Evolutionary conservation across 73 alveolate genomes (phyloP).

Genomic region (Paramecium pentaurelia): DNA sequence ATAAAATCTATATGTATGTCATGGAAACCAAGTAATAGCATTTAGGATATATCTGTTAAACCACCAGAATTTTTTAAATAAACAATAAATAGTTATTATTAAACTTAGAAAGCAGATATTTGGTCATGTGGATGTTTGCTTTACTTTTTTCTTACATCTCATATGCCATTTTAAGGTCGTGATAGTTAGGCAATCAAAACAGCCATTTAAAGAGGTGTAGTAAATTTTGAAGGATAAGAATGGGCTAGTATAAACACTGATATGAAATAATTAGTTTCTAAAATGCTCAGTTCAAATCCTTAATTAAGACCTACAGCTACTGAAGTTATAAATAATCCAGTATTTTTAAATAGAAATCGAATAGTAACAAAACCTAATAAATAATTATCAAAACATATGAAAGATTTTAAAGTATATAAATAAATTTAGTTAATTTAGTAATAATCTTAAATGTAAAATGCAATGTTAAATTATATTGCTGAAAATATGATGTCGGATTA

Average conservation of each 20-base stretch:
- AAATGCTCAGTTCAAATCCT: slow-evolving; percentile 1
- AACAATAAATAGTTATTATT: too few species aligned
- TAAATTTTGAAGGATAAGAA: not conserved
- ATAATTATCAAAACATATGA: not conserved
- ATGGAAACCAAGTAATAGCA: not conserved
- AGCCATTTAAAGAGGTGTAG: slow-evolving; percentile 6
- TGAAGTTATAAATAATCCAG: not conserved
- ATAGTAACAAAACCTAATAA: not conserved
- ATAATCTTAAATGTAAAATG: not conserved
- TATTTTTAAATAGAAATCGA: not conserved
- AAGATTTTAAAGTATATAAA: not conserved
- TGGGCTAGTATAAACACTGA: not conserved
- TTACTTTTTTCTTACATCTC: not conserved
- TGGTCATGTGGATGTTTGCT: slow-evolving; percentile 48
- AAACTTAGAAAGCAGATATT: not conserved
- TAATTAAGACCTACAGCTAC: not conserved
- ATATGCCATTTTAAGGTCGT: slow-evolving; percentile 20
- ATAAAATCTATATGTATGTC: not conserved
- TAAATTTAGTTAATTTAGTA: not conserved
- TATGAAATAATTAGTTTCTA: not conserved
- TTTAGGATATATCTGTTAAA: not conserved
- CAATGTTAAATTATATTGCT: not conserved
- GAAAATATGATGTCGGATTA: slow-evolving; percentile 21
- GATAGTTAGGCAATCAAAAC: not conserved
- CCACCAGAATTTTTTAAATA: not conserved